Percentiles rank a stretch among this genome's conserved stretches.
phyloP scores from a whole-genome alignment of 2,329 filamentous ascomycete genomes.

The Pezicula rhizophila region DNA sequence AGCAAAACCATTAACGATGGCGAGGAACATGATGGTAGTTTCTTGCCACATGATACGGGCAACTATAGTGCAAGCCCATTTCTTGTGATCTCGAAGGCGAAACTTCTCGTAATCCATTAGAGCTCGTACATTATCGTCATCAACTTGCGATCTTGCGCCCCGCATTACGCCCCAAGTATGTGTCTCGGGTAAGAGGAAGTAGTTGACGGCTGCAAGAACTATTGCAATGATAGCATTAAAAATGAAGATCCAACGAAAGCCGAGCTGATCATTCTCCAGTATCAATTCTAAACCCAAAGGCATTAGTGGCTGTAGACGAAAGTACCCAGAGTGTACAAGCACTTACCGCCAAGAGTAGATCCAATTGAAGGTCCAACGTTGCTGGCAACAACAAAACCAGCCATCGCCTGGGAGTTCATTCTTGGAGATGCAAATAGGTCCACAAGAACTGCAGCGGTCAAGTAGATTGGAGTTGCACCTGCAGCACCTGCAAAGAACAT shows the following conservation, averaged over 20 bases:
- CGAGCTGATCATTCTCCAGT: slow-evolving; percentile 28
- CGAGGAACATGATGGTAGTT: slow-evolving; percentile 34
- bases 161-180: too few species aligned
- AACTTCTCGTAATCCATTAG: background rate
- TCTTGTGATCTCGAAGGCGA: slow-evolving; percentile 24
- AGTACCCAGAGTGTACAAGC: slow-evolving; percentile 2
- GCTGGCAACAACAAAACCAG: slow-evolving; percentile 33
- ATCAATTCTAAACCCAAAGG: slow-evolving; percentile 23
- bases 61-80: too few species aligned
- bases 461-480: slow-evolving; percentile 47
- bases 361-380: slow-evolving; percentile 35
- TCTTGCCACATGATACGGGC: slow-evolving; percentile 34
- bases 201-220: slow-evolving; percentile 27
- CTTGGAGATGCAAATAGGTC: slow-evolving; percentile 41
- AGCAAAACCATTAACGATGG: slow-evolving; percentile 36
- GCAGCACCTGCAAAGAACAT: slow-evolving; percentile 56
- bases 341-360: slow-evolving; percentile 30
- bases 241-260: slow-evolving; percentile 35
- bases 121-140: too few species aligned
- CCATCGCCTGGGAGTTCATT: slow-evolving; percentile 37
- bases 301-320: too few species aligned
- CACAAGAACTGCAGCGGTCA: slow-evolving; percentile 50
- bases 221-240: slow-evolving; percentile 36
- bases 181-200: slow-evolving; percentile 1
- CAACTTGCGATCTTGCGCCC: too few species aligned